Conservation (phyloP, 2,329 filamentous ascomycete genomes). For the Cladosporium cucumerinum region DNA sequence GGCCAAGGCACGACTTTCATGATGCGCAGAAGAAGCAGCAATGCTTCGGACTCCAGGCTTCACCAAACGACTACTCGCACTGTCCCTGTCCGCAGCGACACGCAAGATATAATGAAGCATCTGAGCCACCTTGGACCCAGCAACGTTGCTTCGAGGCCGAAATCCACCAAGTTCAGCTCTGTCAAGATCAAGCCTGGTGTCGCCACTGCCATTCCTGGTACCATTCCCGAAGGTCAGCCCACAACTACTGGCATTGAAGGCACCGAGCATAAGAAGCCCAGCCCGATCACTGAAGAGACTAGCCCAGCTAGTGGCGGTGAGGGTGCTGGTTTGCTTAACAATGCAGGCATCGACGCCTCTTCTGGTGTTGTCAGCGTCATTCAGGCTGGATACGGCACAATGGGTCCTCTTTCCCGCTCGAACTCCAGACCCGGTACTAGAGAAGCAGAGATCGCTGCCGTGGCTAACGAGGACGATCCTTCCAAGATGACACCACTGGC, state of each 20-base stretch:
- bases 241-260: slow-evolving; percentile 19
- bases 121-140: slow-evolving; percentile 63
- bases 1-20: slow-evolving; percentile 40
- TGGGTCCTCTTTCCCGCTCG: slow-evolving; percentile 1
- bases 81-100: slow-evolving; percentile 48
- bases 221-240: slow-evolving; percentile 40
- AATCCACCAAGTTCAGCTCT: slow-evolving; percentile 58
- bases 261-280: background rate
- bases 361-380: slow-evolving; percentile 65
- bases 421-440: background rate
- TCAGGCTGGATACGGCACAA: slow-evolving; percentile 28
- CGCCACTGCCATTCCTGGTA: slow-evolving; percentile 26
- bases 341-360: slow-evolving; percentile 57
- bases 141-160: slow-evolving; percentile 59
- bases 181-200: slow-evolving; percentile 64
- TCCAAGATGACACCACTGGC: slow-evolving; percentile 2
- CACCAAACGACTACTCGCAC: slow-evolving; percentile 24
- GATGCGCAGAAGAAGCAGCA: slow-evolving; percentile 46
- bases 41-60: slow-evolving; percentile 33
- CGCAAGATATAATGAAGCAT: slow-evolving; percentile 56
- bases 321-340: slow-evolving; percentile 52
- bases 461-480: background rate
- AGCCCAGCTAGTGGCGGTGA: slow-evolving; percentile 50
- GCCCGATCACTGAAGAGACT: background rate
- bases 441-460: slow-evolving; percentile 6